Percentiles rank a stretch among this genome's conserved stretches.
These are phyloP conservation scores for Xylaria castorea DNA, from an alignment of 495 filamentous ascomycete genomes.

Conservation along the genomic window DNA sequence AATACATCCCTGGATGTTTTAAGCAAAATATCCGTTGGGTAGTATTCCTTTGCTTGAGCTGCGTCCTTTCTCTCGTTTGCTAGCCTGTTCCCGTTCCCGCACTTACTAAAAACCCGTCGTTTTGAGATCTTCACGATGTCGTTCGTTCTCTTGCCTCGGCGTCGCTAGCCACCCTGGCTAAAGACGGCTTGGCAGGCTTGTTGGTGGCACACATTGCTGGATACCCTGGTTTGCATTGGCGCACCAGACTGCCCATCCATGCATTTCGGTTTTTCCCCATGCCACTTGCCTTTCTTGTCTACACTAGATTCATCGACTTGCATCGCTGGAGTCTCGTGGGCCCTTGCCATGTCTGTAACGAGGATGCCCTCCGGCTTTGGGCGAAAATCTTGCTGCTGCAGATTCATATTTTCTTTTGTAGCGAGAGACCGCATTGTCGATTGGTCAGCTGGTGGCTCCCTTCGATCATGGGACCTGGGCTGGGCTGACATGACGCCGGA, in stretches of 20 bases:
- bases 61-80: not conserved
- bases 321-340: constrained; percentile 25
- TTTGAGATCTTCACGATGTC: constrained; percentile 1
- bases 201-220: constrained; percentile 20
- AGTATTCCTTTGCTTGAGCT: not conserved
- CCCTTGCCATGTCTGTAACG: not conserved
- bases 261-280: constrained; percentile 37
- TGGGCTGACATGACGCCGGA: constrained; percentile 9
- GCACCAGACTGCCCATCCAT: constrained; percentile 27
- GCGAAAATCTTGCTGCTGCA: constrained; percentile 32
- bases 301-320: constrained; percentile 40
- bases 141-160: constrained; percentile 13
- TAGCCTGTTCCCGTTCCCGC: constrained; percentile 3
- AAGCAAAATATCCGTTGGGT: constrained; percentile 5
- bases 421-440: constrained; percentile 28
- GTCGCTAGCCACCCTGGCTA: constrained; percentile 12
- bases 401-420: constrained; percentile 30
- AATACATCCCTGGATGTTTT: not conserved
- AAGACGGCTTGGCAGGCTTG: constrained; percentile 20
- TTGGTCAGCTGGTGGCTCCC: constrained; percentile 42
- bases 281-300: constrained; percentile 35
- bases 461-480: constrained; percentile 32
- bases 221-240: constrained; percentile 4
- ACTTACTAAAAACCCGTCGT: not conserved
- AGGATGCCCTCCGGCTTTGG: constrained; percentile 19